Percentiles rank a stretch among this genome's conserved stretches.
Conservation (phyloP, 345 rosid genomes). For the Moricandia arvensis region DNA sequence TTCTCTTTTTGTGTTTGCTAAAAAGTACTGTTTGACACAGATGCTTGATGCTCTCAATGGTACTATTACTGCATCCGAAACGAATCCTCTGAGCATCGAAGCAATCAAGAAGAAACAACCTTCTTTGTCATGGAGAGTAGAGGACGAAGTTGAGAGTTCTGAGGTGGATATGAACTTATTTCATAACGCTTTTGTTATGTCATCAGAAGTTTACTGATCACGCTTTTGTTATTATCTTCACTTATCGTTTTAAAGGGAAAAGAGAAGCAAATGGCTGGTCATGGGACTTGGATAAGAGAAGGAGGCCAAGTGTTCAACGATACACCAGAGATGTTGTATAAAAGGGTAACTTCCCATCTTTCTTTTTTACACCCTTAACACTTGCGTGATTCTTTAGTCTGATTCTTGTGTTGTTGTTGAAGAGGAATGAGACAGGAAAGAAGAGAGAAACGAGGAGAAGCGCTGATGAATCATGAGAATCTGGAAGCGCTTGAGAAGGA, state of each 20-base stretch:
- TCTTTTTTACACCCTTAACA: neutral
- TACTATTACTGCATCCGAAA: conserved; percentile 49
- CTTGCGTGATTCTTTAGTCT: neutral
- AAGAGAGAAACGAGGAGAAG: conserved; percentile 62
- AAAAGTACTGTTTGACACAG: conserved; percentile 35
- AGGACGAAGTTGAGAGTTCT: conserved; percentile 38
- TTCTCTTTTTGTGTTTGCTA: neutral
- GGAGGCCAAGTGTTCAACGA: conserved; percentile 32
- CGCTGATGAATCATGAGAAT: conserved; percentile 58
- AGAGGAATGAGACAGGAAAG: conserved; percentile 71
- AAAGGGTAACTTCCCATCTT: conserved; percentile 56
- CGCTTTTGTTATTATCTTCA: conserved; percentile 2
- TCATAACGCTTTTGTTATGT: neutral
- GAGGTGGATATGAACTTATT: conserved; percentile 42
- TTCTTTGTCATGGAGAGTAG: conserved; percentile 64
- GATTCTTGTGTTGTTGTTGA: conserved; percentile 15
- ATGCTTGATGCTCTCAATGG: conserved; percentile 54
- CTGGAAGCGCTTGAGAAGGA: conserved; percentile 66
- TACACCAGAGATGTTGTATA: conserved; percentile 54
- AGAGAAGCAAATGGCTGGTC: neutral
- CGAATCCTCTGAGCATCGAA: conserved; percentile 65
- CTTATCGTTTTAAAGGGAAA: too few species aligned
- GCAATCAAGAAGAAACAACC: conserved; percentile 54
- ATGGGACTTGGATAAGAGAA: conserved; percentile 24
- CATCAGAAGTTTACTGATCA: conserved; percentile 21